Percentiles rank a stretch among this genome's conserved stretches.
Conservation (phyloP, 1,284 basidiomycete species). For the Trichosporon coremiiforme region DNA sequence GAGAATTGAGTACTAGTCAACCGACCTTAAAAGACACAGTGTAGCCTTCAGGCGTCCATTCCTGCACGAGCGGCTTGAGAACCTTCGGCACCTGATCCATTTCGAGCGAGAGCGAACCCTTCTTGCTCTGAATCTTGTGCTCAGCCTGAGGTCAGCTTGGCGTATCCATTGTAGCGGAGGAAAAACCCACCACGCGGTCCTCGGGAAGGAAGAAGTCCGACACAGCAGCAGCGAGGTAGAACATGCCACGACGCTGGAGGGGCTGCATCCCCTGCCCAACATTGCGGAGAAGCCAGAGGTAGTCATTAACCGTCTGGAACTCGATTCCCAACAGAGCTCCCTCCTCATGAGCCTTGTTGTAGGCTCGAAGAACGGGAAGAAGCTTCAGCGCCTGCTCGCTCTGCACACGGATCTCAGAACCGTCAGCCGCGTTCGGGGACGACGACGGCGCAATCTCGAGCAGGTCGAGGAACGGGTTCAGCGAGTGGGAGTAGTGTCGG, state of each 20-base stretch:
- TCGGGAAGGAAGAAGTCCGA: conserved; percentile 95
- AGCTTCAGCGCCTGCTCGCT: conserved; percentile 66
- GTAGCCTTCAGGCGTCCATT: conserved; percentile 90
- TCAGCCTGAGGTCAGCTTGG: conserved; percentile 66
- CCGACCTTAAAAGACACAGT: conserved; percentile 94
- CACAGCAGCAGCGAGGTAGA: conserved; percentile 96
- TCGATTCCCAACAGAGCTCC: conserved; percentile 80
- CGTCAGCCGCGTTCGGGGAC: neutral
- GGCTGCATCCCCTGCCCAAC: conserved; percentile 65
- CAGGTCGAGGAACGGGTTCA: conserved; percentile 95
- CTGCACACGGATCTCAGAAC: conserved; percentile 60
- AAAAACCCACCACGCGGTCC: conserved; percentile 74
- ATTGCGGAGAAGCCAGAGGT: conserved; percentile 86
- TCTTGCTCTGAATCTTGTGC: conserved; percentile 97
- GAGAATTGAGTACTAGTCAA: neutral
- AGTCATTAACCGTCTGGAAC: conserved; percentile 95
- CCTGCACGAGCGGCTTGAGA: conserved; percentile 83
- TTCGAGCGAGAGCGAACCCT: conserved; percentile 87
- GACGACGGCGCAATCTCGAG: conserved; percentile 64
- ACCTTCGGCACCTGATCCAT: conserved; percentile 99
- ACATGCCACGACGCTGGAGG: conserved; percentile 76
- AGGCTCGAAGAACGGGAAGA: conserved; percentile 72
- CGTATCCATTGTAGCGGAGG: neutral
- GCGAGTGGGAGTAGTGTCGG: conserved; percentile 94
- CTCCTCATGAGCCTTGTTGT: conserved; percentile 74